A percentile compares a stretch with the other conserved stretches of the same genome.
Conservation (phyloP, 1,284 basidiomycete species). For the Ustilago lituana region DNA sequence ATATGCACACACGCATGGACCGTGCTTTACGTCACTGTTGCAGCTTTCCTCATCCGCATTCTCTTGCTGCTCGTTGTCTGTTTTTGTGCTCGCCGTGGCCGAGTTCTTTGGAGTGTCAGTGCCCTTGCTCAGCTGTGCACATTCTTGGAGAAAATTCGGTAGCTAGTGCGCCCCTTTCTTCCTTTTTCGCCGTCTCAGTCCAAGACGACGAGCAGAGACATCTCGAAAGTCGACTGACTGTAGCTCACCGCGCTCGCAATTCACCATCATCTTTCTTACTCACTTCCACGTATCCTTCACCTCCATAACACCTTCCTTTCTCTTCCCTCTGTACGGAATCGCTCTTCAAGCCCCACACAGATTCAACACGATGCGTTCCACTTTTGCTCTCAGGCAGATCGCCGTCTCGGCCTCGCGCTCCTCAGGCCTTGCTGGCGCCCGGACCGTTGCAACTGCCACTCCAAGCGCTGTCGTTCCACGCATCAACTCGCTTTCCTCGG, state of each 20-base stretch:
- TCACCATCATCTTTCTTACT: neutral
- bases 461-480: slow-evolving; percentile 13
- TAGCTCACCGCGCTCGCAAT: too few relatives aligned
- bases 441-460: slow-evolving; percentile 16
- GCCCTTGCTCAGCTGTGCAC: too few relatives aligned
- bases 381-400: slow-evolving; percentile 39
- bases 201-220: neutral
- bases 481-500: slow-evolving; percentile 14
- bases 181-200: neutral
- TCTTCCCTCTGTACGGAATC: neutral
- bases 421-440: slow-evolving; percentile 19
- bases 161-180: neutral
- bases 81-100: too few relatives aligned
- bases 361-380: slow-evolving; percentile 38
- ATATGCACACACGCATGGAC: too few relatives aligned
- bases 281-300: neutral
- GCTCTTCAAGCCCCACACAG: neutral
- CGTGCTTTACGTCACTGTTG: slow-evolving; percentile 5
- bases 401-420: slow-evolving; percentile 41
- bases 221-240: too few relatives aligned
- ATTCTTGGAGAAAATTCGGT: too few relatives aligned
- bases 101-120: too few relatives aligned
- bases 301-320: neutral
- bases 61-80: too few relatives aligned
- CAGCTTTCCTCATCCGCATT: neutral